Conservation (phyloP, 2,329 filamentous ascomycete species). For the Proliferodiscus dingleyae region DNA sequence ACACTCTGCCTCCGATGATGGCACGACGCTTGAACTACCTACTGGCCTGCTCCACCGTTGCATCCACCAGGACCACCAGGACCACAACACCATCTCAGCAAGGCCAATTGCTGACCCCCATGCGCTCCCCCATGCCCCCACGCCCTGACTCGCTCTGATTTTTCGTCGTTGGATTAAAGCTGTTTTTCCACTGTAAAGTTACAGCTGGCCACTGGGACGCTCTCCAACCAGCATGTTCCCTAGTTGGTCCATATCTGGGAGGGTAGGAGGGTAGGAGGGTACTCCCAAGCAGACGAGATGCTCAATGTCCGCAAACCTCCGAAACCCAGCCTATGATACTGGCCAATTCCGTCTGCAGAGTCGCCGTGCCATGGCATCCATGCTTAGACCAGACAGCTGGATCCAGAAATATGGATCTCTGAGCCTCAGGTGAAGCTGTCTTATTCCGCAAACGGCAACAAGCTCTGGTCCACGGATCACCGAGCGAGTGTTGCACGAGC, state of each 20-base stretch:
- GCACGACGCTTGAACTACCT: too few species aligned
- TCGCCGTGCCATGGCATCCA: neutral
- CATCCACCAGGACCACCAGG: too few species aligned
- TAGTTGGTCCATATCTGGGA: too few species aligned
- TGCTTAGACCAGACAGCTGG: neutral
- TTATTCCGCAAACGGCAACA: slow-evolving; percentile 9
- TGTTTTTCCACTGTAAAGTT: neutral
- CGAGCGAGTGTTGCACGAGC: slow-evolving; percentile 6
- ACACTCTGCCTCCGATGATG: neutral
- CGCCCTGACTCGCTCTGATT: neutral
- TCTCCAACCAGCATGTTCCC: too few species aligned
- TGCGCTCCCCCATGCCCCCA: neutral
- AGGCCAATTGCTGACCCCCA: neutral
- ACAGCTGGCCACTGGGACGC: neutral
- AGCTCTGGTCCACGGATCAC: slow-evolving; percentile 17
- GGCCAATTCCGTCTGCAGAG: neutral
- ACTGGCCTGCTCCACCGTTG: too few species aligned
- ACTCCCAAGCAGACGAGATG: too few species aligned
- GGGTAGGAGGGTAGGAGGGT: too few species aligned
- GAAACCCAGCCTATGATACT: neutral
- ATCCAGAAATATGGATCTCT: slow-evolving; percentile 10
- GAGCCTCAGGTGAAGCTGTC: slow-evolving; percentile 16
- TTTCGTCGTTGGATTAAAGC: neutral
- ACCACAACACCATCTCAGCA: neutral
- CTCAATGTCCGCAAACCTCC: slow-evolving; percentile 10